Base-by-base conservation (phyloP, 495 filamentous ascomycete genomes). In the Talaromyces proteolyticus region DNA sequence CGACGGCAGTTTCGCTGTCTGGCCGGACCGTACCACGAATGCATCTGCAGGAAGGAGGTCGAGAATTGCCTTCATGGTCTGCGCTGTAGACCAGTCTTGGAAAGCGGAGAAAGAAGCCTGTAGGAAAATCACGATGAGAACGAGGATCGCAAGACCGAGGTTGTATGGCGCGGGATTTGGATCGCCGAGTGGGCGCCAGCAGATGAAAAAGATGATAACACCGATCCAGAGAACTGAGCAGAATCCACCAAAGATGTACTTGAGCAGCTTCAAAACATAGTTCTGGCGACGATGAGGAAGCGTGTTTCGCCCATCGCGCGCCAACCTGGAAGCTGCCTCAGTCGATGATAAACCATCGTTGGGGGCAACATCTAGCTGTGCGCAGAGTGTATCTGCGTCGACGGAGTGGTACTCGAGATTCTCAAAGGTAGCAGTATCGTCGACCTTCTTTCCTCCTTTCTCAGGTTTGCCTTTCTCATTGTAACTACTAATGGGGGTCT, bases 201-300 rank as follows among this genome's bases (percentile, higher is more conserved):
- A 72, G 38, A 88, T 58, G 55, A 86, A 85, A 44, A 87, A 80
- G 4, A 89, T 70, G 21, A 87, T 74, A 20, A 73, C 66, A 12
- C 81, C 84, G 24, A 80, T 59, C 4, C 86, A 67, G 5, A 88
- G 74, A 22, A 88, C 72, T 3, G 78, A 72, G 3, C 85, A 82
- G 54, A 88, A 88, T 18, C 85, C 86, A 39, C 76, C 78, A 60
- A 86, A 87, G 56, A 86, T 75, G 55, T 88, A 88, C 14, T 73
- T 73, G 6, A 86, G 62, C 6, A 75, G 73, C 46, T 77, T 75
- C 42, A 64, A 61, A 51, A 80, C 49, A 25, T 66, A 69, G 17
- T 67, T 74, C 1, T 79, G 79, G 3, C 76, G 72, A 10, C 81
- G 78, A 0, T 75, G 74, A 11, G 80, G 75, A 8, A 76, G 78